phyloP scores from a whole-genome alignment of 139 green algal genomes.

The Trebouxia sp. region DNA sequence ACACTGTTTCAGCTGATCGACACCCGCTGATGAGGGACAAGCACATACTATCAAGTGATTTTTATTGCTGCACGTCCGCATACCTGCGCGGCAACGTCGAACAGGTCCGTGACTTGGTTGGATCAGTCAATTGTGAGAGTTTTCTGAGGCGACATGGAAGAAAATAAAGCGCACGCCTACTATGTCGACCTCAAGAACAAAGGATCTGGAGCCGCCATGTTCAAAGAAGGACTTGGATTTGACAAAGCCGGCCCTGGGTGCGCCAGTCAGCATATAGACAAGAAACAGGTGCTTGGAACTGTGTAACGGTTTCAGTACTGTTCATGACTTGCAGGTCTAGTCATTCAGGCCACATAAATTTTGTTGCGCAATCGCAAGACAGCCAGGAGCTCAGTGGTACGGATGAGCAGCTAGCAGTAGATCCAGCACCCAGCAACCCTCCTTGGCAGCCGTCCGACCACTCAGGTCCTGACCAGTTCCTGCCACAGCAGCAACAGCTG shows the following conservation, averaged over 20 bases:
- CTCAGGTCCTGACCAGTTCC: too few relatives aligned
- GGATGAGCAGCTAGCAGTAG: background rate
- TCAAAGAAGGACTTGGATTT: slow-evolving; percentile 51
- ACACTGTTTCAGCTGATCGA: too few relatives aligned
- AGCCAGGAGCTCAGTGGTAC: background rate
- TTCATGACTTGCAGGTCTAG: background rate
- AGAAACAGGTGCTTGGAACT: too few relatives aligned
- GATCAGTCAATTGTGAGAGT: too few relatives aligned
- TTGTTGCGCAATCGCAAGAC: background rate
- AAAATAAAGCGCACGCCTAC: slow-evolving; percentile 32
- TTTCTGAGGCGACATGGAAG: slow-evolving; percentile 26
- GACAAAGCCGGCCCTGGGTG: slow-evolving; percentile 8
- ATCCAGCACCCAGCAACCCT: background rate
- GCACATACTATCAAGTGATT: too few relatives aligned
- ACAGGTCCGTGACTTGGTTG: too few relatives aligned
- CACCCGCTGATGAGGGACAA: too few relatives aligned
- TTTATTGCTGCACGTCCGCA: too few relatives aligned
- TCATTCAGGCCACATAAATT: background rate
- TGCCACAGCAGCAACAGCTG: background rate
- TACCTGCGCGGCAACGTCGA: too few relatives aligned
- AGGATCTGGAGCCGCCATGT: slow-evolving; percentile 37
- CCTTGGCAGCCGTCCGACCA: background rate
- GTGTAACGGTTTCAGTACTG: too few relatives aligned
- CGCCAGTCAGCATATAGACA: background rate
- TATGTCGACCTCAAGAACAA: slow-evolving; percentile 42